Evolutionary conservation across 352 stramenopile genomes (phyloP).

Genomic region (Stramenopiles sp.): DNA sequence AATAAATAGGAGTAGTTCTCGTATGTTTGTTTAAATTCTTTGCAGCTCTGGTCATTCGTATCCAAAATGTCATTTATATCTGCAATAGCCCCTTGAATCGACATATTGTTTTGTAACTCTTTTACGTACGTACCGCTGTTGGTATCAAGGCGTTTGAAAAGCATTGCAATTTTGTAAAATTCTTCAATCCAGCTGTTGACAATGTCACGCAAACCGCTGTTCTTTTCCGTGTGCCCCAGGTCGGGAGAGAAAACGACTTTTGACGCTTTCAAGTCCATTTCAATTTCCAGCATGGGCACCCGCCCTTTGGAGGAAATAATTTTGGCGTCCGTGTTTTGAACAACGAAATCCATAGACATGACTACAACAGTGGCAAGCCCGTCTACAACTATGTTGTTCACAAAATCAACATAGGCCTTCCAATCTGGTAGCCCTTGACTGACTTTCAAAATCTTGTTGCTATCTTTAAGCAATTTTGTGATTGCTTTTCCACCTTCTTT

Average conservation of each 20-base stretch:
- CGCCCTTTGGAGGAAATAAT: conserved; percentile 54
- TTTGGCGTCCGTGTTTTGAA: conserved; percentile 74
- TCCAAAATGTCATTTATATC: conserved; percentile 72
- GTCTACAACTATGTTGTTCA: conserved; percentile 88
- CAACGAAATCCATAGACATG: conserved; percentile 63
- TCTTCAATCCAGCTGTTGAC: conserved; percentile 88
- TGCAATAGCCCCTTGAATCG: conserved; percentile 75
- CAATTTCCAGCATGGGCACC: conserved; percentile 88
- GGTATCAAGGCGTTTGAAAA: conserved; percentile 84
- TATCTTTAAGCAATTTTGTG: conserved; percentile 80
- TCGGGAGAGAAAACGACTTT: conserved; percentile 52
- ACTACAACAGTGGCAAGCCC: conserved; percentile 59
- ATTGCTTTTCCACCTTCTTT: conserved; percentile 83
- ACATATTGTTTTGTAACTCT: conserved; percentile 87
- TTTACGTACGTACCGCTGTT: conserved; percentile 84
- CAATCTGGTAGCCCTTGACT: conserved; percentile 75
- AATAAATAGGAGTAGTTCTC: conserved; percentile 86
- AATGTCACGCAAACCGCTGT: conserved; percentile 74
- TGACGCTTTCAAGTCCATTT: conserved; percentile 71
- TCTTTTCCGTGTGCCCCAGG: conserved; percentile 38
- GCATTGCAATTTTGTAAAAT: conserved; percentile 77
- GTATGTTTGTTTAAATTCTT: conserved; percentile 76
- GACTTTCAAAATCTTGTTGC: conserved; percentile 70
- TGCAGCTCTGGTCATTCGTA: conserved; percentile 71
- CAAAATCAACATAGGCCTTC: conserved; percentile 89